These are phyloP conservation scores for Ganoderma sp. DNA, from an alignment of 1,284 basidiomycete species.

Conservation along the genomic window DNA sequence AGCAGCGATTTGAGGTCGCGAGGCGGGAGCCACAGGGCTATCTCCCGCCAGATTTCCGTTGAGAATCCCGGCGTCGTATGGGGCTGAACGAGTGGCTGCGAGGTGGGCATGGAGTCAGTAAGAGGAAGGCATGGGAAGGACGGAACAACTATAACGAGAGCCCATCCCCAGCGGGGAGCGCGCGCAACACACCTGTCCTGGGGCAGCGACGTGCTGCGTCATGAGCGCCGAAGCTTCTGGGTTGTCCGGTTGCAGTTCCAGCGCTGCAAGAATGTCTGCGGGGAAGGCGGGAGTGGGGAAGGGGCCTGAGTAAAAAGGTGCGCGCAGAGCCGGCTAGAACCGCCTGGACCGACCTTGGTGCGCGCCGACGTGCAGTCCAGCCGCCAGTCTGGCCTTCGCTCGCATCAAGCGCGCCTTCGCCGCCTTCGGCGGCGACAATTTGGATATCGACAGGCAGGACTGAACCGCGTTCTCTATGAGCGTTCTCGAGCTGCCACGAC, in stretches of 20 bases:
- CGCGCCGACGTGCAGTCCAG: conserved; percentile 63
- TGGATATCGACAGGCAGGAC: conserved; percentile 65
- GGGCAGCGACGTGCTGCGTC: conserved; percentile 44
- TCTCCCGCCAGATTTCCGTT: conserved; percentile 73
- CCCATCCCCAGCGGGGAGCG: neutral
- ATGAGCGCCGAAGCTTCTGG: conserved; percentile 67
- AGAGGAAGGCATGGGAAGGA: conserved; percentile 17
- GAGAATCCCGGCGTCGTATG: conserved; percentile 54
- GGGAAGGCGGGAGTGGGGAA: conserved; percentile 6
- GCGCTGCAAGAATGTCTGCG: conserved; percentile 67
- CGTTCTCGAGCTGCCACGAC: conserved; percentile 54
- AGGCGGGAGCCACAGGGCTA: conserved; percentile 64
- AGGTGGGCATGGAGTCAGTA: conserved; percentile 17
- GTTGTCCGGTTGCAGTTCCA: conserved; percentile 69
- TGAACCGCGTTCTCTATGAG: conserved; percentile 77
- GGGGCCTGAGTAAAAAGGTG: conserved; percentile 31
- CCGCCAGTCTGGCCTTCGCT: conserved; percentile 64
- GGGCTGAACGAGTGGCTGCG: conserved; percentile 30
- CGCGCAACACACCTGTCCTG: conserved; percentile 37
- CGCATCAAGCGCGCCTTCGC: conserved; percentile 67
- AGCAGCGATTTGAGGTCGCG: conserved; percentile 70
- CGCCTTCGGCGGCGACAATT: conserved; percentile 56
- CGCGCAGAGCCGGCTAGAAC: conserved; percentile 34
- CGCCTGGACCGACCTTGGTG: conserved; percentile 59
- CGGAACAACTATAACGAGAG: conserved; percentile 11